Percentiles rank a stretch among this genome's conserved stretches.
Conservation (phyloP, 176 grass and related monocot genomes). For the Pontederia crassipes region DNA sequence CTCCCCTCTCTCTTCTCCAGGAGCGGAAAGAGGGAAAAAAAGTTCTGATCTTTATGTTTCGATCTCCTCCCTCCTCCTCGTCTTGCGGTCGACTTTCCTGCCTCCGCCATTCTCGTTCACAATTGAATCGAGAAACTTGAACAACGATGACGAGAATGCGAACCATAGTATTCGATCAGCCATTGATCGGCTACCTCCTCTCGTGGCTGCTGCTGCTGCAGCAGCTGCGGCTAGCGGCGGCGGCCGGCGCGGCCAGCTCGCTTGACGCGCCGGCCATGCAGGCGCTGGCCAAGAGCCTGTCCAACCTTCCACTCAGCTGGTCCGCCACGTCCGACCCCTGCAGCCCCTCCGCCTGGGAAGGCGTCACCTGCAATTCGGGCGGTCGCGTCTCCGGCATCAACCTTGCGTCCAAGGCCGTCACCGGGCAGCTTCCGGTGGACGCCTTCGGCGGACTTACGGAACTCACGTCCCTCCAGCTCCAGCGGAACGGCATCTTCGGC, state of each 20-base stretch:
- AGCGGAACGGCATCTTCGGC: constrained; percentile 1
- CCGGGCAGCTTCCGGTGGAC: too few relatives aligned
- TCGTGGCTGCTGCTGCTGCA: not conserved
- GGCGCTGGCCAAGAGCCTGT: constrained; percentile 40
- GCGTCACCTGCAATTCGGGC: constrained; percentile 26
- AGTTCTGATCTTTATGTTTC: too few relatives aligned
- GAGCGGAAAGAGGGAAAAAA: too few relatives aligned
- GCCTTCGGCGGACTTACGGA: constrained; percentile 33
- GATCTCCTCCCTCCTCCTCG: too few relatives aligned
- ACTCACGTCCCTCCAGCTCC: not conserved
- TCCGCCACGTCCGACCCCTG: constrained; percentile 28
- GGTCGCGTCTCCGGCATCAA: constrained; percentile 49
- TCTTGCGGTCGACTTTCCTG: too few relatives aligned
- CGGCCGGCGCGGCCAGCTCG: constrained; percentile 19
- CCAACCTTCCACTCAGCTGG: constrained; percentile 36
- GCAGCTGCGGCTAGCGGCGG: not conserved
- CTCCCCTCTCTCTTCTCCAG: too few relatives aligned
- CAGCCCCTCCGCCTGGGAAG: constrained; percentile 14
- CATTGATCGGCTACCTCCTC: not conserved
- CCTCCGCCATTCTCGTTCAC: too few relatives aligned
- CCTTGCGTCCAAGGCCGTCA: constrained; percentile 24
- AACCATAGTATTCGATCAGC: too few relatives aligned
- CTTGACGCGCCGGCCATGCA: constrained; percentile 41
- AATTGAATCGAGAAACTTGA: too few relatives aligned
- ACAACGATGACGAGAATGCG: too few relatives aligned